A percentile compares a stretch with the other conserved stretches of the same genome.
Conservation (phyloP, 345 rosid genomes). For the Erucastrum elatum region DNA sequence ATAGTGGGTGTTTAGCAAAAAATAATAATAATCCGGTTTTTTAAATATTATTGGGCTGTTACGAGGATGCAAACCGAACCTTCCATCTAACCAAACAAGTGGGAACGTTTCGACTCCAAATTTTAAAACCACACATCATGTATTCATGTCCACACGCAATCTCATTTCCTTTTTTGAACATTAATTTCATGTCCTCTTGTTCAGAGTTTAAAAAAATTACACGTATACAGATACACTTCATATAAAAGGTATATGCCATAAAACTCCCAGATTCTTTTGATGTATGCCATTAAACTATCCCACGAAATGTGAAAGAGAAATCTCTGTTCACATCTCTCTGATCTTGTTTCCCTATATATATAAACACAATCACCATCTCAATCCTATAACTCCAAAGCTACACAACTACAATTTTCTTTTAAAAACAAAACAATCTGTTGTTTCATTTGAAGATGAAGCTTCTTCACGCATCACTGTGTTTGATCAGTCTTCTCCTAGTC, state of each 20-base stretch:
- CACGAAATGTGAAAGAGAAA: conserved; percentile 22
- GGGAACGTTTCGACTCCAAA: conserved; percentile 30
- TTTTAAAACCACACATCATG: neutral
- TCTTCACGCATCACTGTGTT: conserved; percentile 15
- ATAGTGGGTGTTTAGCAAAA: neutral
- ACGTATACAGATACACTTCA: conserved; percentile 21
- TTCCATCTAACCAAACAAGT: conserved; percentile 25
- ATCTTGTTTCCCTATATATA: conserved; percentile 16
- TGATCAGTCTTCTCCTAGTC: conserved; percentile 35
- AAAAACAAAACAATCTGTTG: neutral
- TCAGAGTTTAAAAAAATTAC: neutral
- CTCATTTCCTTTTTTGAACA: neutral
- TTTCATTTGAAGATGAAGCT: conserved; percentile 28
- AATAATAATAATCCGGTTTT: too few relatives aligned
- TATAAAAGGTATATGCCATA: conserved; percentile 14
- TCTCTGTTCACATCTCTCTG: conserved; percentile 36
- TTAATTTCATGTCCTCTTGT: neutral
- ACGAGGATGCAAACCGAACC: conserved; percentile 11
- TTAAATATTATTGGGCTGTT: neutral
- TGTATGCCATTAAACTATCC: conserved; percentile 9
- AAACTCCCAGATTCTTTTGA: conserved; percentile 28
- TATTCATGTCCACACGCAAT: conserved; percentile 38
- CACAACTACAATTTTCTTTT: conserved; percentile 8
- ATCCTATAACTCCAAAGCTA: neutral
- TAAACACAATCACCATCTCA: neutral